phyloP scores from a whole-genome alignment of 2,329 filamentous ascomycete genomes.

The Trichoderma koningii region DNA sequence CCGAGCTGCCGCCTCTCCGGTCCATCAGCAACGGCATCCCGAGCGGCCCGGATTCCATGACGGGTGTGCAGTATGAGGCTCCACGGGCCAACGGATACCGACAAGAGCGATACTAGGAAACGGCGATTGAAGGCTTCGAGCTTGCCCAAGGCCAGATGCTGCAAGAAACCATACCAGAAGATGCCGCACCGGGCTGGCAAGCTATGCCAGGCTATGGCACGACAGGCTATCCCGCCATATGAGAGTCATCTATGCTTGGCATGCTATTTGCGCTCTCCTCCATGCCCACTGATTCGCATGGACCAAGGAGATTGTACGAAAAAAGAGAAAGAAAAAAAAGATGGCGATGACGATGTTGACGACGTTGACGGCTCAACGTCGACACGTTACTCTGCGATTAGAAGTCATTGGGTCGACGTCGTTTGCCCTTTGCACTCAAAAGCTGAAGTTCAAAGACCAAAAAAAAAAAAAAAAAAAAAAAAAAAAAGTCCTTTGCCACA shows the following conservation, averaged over 20 bases:
- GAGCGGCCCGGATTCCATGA: slow-evolving; percentile 61
- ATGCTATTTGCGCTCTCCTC: slow-evolving; percentile 19
- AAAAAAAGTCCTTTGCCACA: neutral
- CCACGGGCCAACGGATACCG: slow-evolving; percentile 52
- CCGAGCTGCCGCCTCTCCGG: slow-evolving; percentile 60
- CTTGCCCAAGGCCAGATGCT: neutral
- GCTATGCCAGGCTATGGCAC: no score
- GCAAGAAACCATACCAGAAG: neutral
- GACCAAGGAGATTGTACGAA: slow-evolving; percentile 29
- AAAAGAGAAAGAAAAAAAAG: neutral
- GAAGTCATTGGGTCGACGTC: neutral
- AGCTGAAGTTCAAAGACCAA: no score
- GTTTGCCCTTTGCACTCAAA: no score
- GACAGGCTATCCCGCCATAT: neutral
- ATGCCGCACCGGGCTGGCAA: no score
- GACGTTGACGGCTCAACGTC: neutral
- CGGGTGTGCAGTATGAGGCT: slow-evolving; percentile 64
- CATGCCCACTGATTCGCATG: slow-evolving; percentile 22
- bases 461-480: neutral
- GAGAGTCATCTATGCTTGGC: slow-evolving; percentile 15
- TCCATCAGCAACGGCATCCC: slow-evolving; percentile 50
- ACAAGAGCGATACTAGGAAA: slow-evolving; percentile 41
- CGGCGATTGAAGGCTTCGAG: neutral
- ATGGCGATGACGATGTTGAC: neutral
- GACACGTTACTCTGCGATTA: slow-evolving; percentile 4